Conservation (phyloP, 768 basidiomycete genomes). For the Amanita rubescens region DNA sequence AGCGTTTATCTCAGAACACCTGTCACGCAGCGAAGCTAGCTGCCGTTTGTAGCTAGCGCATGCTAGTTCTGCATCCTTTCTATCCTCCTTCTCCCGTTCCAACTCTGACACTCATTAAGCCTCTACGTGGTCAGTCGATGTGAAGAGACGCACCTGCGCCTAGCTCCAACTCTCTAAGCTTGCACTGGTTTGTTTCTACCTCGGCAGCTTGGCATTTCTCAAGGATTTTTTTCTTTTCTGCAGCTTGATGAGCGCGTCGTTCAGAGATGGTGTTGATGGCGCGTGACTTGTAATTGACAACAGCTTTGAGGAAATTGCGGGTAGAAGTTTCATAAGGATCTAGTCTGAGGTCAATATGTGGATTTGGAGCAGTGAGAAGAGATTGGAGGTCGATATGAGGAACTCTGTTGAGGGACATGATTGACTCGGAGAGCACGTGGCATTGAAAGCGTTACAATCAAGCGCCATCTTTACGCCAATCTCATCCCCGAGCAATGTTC, state of each 20-base stretch:
- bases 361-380: constrained; percentile 45
- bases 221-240: constrained; percentile 51
- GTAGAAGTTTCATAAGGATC: constrained; percentile 59
- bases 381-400: constrained; percentile 58
- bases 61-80: constrained; percentile 59
- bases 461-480: no score
- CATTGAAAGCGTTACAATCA: no score
- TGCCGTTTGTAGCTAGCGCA: constrained; percentile 59
- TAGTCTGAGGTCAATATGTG: constrained; percentile 58
- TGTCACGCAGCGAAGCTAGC: constrained; percentile 54
- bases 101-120: constrained; percentile 35
- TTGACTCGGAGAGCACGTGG: background rate
- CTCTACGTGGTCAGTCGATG: background rate
- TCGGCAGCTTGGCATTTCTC: constrained; percentile 63
- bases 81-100: constrained; percentile 64
- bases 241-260: constrained; percentile 50
- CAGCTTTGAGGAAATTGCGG: constrained; percentile 64
- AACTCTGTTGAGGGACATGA: constrained; percentile 20
- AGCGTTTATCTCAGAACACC: constrained; percentile 46
- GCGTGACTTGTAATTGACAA: constrained; percentile 64
- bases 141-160: constrained; percentile 47
- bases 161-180: constrained; percentile 72
- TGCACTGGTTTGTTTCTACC: constrained; percentile 65
- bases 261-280: constrained; percentile 65
- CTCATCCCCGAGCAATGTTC: constrained; percentile 11